Conservation (phyloP, 108 stramenopile genomes). For the Nitzschia putrida region DNA sequence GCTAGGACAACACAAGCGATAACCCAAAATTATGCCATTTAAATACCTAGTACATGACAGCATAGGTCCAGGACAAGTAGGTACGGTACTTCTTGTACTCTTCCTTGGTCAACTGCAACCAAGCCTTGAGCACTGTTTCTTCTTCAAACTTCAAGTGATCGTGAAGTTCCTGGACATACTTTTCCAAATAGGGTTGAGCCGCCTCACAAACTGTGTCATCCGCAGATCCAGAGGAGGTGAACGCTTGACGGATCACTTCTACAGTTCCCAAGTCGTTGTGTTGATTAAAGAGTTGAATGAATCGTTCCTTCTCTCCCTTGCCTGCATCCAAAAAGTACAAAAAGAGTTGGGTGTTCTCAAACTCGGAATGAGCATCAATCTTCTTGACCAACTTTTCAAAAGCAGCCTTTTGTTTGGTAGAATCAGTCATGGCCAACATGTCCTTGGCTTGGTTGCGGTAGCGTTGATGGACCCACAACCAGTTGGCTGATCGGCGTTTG, state of each 20-base stretch:
- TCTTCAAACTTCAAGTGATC: constrained; percentile 15
- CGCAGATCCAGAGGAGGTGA: background rate
- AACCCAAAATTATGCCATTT: no score
- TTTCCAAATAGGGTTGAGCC: background rate
- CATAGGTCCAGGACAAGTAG: constrained; percentile 16
- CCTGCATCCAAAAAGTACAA: constrained; percentile 21
- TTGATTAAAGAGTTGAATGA: background rate
- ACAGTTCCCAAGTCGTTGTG: constrained; percentile 2
- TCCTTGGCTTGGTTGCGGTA: constrained; percentile 17
- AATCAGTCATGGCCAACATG: background rate
- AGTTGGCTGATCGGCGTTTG: constrained; percentile 5
- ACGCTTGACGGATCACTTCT: background rate
- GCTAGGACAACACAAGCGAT: no score
- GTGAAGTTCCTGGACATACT: constrained; percentile 5
- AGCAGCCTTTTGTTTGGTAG: background rate
- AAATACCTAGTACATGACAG: constrained; percentile 18
- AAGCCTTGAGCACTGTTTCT: background rate
- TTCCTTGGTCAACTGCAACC: constrained; percentile 6
- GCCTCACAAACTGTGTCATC: background rate
- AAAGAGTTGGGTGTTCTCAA: constrained; percentile 25
- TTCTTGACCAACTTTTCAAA: constrained; percentile 17
- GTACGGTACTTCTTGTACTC: constrained; percentile 17
- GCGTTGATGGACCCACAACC: constrained; percentile 22
- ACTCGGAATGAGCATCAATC: constrained; percentile 11
- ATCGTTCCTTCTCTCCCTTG: constrained; percentile 1